phyloP scores from a whole-genome alignment of 352 stramenopile species.

The Phytopythium vexans region DNA sequence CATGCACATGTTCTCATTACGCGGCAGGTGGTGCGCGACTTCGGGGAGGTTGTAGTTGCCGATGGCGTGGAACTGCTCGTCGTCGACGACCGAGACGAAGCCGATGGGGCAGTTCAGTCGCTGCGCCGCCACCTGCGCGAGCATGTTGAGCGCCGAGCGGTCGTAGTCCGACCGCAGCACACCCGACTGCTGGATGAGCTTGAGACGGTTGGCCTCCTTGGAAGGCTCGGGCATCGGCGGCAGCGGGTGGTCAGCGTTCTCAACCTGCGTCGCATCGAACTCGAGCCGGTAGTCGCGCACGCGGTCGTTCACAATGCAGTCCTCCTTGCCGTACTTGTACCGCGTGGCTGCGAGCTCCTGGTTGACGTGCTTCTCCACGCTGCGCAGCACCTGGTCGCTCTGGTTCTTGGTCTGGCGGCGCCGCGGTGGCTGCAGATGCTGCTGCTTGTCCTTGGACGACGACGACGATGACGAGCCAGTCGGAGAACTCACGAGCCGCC shows the following conservation, averaged over 20 bases:
- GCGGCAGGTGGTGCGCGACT: constrained; percentile 22
- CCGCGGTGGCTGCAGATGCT: constrained; percentile 3
- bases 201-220: constrained; percentile 41
- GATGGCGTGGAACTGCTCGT: constrained; percentile 44
- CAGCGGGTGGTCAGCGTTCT: constrained; percentile 38
- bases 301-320: constrained; percentile 27
- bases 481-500: constrained; percentile 25
- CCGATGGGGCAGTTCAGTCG: constrained; percentile 52
- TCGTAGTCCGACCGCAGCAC: constrained; percentile 43
- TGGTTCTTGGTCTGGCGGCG: constrained; percentile 24
- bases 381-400: constrained; percentile 24
- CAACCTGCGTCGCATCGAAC: constrained; percentile 32
- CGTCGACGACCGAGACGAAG: constrained; percentile 57
- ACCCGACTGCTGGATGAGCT: constrained; percentile 41
- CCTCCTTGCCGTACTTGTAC: constrained; percentile 13
- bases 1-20: constrained; percentile 56
- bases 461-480: constrained; percentile 12
- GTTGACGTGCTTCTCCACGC: constrained; percentile 42
- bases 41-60: constrained; percentile 39
- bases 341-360: constrained; percentile 21
- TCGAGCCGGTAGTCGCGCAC: constrained; percentile 47
- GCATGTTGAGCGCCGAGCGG: constrained; percentile 40
- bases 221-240: constrained; percentile 28
- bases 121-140: constrained; percentile 50
- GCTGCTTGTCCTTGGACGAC: constrained; percentile 10